phyloP scores from a whole-genome alignment of 129 eudicot genomes.

The Deinandra increscens region DNA sequence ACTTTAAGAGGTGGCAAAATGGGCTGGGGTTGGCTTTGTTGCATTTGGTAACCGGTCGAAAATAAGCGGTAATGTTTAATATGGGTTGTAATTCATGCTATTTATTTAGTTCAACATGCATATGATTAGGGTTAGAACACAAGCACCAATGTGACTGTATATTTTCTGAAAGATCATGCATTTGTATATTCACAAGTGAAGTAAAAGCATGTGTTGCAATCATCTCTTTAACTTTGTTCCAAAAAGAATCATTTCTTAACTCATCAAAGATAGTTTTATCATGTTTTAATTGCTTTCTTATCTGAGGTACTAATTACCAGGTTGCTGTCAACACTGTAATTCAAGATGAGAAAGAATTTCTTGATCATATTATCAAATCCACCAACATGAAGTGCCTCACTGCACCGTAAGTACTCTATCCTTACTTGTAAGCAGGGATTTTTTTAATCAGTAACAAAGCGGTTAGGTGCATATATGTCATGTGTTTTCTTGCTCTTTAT shows the following conservation, averaged over 20 bases:
- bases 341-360: constrained; percentile 88
- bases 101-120: neutral
- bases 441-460: neutral
- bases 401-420: constrained; percentile 59
- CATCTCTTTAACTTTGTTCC: neutral
- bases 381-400: constrained; percentile 98
- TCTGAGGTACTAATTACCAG: constrained; percentile 37
- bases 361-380: constrained; percentile 84
- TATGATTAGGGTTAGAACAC: neutral
- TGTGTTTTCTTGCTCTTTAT: too few relatives aligned
- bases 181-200: constrained; percentile 1
- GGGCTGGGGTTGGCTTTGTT: neutral
- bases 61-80: neutral
- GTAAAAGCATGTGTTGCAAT: neutral
- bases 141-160: neutral
- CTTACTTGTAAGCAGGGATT: neutral
- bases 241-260: neutral
- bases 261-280: neutral
- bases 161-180: too few relatives aligned
- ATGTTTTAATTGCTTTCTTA: neutral
- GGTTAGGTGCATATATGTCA: too few relatives aligned
- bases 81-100: neutral
- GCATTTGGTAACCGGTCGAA: constrained; percentile 5
- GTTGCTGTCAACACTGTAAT: constrained; percentile 96
- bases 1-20: neutral